phyloP scores from a whole-genome alignment of 108 stramenopile genomes.

The Epithemia pelagica region DNA sequence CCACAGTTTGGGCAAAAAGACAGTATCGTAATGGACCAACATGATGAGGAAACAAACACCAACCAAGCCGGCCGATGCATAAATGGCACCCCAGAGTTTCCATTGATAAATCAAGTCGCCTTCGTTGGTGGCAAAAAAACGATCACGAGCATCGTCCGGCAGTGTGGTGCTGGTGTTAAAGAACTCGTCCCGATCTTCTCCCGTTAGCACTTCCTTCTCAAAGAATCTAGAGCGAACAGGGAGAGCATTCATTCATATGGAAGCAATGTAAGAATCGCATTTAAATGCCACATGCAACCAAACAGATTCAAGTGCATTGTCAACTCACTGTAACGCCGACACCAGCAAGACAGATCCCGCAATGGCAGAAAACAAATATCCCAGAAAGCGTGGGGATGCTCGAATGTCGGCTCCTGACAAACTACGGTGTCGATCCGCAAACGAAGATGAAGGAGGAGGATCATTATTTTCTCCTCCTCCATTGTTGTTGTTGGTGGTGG shows the following conservation, averaged over 20 bases:
- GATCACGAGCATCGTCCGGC: not conserved
- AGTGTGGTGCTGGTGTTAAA: conserved; percentile 4
- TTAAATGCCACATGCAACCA: no score
- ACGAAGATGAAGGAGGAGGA: no score
- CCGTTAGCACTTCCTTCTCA: not conserved
- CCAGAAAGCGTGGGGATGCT: conserved; percentile 39
- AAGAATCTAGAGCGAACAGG: conserved; percentile 5
- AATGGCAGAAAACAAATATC: conserved; percentile 36
- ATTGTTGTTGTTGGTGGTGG: not conserved
- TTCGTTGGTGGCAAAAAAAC: not conserved
- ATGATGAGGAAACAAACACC: conserved; percentile 19
- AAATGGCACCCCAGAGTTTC: conserved; percentile 37
- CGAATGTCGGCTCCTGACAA: conserved; percentile 42
- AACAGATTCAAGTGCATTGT: no score
- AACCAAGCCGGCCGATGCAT: conserved; percentile 15
- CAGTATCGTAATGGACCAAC: conserved; percentile 45
- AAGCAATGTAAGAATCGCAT: no score
- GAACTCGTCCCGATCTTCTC: not conserved
- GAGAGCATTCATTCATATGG: not conserved
- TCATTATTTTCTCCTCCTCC: not conserved
- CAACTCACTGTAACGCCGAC: conserved; percentile 23
- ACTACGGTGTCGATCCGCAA: not conserved
- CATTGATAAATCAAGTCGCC: conserved; percentile 14
- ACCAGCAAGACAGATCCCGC: conserved; percentile 38
- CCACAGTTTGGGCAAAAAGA: conserved; percentile 39